Percentiles rank a stretch among this genome's conserved stretches.
These are phyloP conservation scores for Monosporascus ibericus DNA, from an alignment of 2,329 filamentous ascomycete species.

Conservation along the genomic window DNA sequence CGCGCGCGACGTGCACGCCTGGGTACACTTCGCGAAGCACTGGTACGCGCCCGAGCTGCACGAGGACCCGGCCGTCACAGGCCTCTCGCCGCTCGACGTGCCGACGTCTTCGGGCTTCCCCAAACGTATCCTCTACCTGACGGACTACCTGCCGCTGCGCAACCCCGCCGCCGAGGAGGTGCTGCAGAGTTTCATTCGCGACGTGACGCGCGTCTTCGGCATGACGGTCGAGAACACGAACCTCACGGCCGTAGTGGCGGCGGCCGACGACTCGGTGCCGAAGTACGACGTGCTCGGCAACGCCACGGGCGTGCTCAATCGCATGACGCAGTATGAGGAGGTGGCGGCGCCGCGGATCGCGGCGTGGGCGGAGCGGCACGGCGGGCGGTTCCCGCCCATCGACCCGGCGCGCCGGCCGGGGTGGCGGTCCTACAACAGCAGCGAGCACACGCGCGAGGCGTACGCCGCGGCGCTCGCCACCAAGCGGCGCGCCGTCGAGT, in stretches of 20 bases:
- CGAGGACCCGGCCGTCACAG: slow-evolving; percentile 29
- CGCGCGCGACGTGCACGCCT: slow-evolving; percentile 14
- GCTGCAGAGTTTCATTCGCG: slow-evolving; percentile 29
- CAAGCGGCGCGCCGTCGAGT: slow-evolving; percentile 28
- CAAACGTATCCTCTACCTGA: slow-evolving; percentile 32
- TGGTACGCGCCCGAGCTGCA: slow-evolving; percentile 31
- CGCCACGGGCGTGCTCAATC: slow-evolving; percentile 25
- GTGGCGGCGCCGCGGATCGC: slow-evolving; percentile 27
- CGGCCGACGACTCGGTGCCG: slow-evolving; percentile 20
- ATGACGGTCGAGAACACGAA: slow-evolving; percentile 32
- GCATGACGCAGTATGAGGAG: slow-evolving; percentile 25
- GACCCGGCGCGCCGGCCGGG: slow-evolving; percentile 26
- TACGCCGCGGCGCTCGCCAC: slow-evolving; percentile 19
- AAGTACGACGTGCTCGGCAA: slow-evolving; percentile 20
- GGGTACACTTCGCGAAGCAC: slow-evolving; percentile 30
- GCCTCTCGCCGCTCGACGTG: slow-evolving; percentile 27
- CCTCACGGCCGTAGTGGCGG: slow-evolving; percentile 27
- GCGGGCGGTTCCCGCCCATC: slow-evolving; percentile 33
- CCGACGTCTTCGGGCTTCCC: slow-evolving; percentile 29
- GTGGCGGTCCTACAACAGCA: slow-evolving; percentile 23
- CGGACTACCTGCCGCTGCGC: slow-evolving; percentile 33
- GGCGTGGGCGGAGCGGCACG: slow-evolving; percentile 26
- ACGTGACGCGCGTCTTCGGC: slow-evolving; percentile 28
- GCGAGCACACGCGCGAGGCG: slow-evolving; percentile 9
- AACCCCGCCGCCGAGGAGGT: slow-evolving; percentile 33